Evolutionary conservation across 2,329 filamentous ascomycete genomes (phyloP).

Genomic region (Colletotrichum simmondsii): DNA sequence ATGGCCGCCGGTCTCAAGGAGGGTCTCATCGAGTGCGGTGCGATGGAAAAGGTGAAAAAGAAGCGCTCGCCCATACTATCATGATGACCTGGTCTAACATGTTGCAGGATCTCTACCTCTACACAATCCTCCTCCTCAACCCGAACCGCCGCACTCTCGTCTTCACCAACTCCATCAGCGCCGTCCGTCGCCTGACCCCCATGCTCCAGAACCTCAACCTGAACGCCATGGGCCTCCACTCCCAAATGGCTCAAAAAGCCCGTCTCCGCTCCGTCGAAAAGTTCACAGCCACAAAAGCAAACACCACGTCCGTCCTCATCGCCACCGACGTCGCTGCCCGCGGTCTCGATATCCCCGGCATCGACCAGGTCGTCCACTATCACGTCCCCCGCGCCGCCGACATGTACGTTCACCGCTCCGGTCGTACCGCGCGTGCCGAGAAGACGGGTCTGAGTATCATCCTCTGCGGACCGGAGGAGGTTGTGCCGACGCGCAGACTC

Average conservation of each 20-base stretch:
- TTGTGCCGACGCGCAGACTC: conserved; percentile 83
- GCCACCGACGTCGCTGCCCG: conserved; percentile 95
- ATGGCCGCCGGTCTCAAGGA: conserved; percentile 90
- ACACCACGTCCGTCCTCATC: conserved; percentile 75
- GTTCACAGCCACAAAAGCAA: conserved; percentile 74
- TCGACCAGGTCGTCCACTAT: conserved; percentile 93
- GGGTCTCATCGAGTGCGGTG: conserved; percentile 89
- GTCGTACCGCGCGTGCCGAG: conserved; percentile 88
- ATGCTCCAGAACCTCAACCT: conserved; percentile 86
- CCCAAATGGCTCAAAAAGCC: conserved; percentile 95
- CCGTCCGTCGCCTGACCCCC: conserved; percentile 86
- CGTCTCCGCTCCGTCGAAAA: conserved; percentile 92
- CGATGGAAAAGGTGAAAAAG: conserved; percentile 83
- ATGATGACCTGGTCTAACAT: conserved; percentile 32
- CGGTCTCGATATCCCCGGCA: conserved; percentile 90
- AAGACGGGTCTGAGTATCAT: conserved; percentile 84
- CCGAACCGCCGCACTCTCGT: conserved; percentile 84
- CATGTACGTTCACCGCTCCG: conserved; percentile 94
- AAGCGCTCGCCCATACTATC: not conserved
- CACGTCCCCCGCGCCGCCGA: conserved; percentile 93
- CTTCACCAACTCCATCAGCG: conserved; percentile 96
- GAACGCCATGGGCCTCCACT: conserved; percentile 83
- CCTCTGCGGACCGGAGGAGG: conserved; percentile 92
- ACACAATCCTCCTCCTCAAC: conserved; percentile 86
- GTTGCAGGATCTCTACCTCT: conserved; percentile 85